Conservation (phyloP, 73 alveolate genomes). For the Paramecium tetraurelia region DNA sequence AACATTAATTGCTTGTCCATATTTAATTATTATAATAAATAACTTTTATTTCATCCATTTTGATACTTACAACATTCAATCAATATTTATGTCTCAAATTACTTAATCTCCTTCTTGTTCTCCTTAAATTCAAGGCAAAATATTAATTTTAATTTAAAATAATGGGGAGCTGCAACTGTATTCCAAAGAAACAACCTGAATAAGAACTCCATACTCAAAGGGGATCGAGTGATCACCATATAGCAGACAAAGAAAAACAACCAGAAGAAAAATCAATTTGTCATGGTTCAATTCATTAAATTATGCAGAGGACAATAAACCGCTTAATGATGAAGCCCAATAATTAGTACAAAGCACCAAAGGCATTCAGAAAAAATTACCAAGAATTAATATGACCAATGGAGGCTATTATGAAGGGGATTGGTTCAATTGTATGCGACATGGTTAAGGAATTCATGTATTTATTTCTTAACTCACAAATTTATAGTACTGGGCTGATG, state of each 20-base stretch:
- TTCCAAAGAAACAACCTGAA: not conserved
- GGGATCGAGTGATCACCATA: not conserved
- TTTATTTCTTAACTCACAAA: not conserved
- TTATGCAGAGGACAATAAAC: constrained; percentile 41
- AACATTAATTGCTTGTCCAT: not conserved
- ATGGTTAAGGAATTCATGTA: constrained; percentile 36
- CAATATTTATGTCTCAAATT: not conserved
- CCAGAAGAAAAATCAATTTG: not conserved
- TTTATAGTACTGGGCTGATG: constrained; percentile 50
- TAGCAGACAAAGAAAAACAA: not conserved
- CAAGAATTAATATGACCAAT: constrained; percentile 12
- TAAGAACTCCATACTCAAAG: not conserved
- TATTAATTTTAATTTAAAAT: not conserved
- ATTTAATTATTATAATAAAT: not conserved
- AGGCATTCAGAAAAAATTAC: not conserved
- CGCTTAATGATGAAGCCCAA: constrained; percentile 9
- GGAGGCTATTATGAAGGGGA: constrained; percentile 46
- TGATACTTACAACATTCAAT: not conserved
- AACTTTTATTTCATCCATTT: not conserved
- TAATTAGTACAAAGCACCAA: constrained; percentile 23
- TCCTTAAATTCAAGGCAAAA: not conserved
- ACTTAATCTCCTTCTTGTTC: not conserved
- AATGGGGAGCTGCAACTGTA: constrained; percentile 50
- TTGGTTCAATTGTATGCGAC: constrained; percentile 43
- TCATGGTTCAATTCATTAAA: not conserved